A percentile compares a stretch with the other conserved stretches of the same genome.
These are phyloP conservation scores for Carex kokanica DNA, from an alignment of 176 grass and related monocot genomes.

Conservation along the genomic window DNA sequence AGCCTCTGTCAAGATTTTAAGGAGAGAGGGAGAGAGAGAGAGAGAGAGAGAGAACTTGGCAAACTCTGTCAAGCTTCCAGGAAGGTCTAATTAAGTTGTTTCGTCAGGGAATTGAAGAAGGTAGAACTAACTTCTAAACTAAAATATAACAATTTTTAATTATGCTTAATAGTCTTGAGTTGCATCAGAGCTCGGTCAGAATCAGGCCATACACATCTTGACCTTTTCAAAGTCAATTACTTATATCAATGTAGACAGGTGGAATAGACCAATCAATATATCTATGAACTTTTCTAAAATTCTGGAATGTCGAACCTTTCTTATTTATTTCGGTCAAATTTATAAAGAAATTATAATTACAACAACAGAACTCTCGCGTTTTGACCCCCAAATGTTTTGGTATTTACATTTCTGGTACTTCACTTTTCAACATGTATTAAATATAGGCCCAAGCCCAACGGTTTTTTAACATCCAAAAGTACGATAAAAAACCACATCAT, in stretches of 20 bases:
- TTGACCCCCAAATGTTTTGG: background rate
- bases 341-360: background rate
- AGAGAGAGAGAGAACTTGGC: background rate
- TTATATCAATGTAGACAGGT: background rate
- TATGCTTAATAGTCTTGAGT: background rate
- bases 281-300: background rate
- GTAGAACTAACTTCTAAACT: background rate
- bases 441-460: background rate
- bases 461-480: background rate
- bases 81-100: background rate
- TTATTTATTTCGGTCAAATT: background rate
- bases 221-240: conserved; percentile 11
- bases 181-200: background rate
- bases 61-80: background rate
- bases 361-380: background rate
- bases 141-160: background rate
- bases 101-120: conserved; percentile 20
- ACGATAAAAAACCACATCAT: background rate
- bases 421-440: background rate
- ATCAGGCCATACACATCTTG: background rate
- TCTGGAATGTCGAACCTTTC: background rate
- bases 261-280: background rate
- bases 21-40: background rate
- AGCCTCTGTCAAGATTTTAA: background rate
- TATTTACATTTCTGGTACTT: background rate